phyloP scores from a whole-genome alignment of 139 green algal species.

The Ettlia oleoabundans region DNA sequence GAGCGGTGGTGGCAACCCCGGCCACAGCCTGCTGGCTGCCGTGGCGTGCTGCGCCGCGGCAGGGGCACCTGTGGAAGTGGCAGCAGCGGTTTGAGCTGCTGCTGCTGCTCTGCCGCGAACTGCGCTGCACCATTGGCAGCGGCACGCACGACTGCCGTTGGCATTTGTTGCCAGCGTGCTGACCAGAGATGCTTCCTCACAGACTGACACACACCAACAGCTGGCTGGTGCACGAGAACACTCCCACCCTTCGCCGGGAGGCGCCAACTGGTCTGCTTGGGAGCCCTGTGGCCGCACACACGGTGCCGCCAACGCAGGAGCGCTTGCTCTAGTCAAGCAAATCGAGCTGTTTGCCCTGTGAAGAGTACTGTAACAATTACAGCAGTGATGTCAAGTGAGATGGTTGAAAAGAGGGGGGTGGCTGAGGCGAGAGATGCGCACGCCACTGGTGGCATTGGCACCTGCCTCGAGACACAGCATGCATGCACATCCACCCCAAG shows the following conservation, averaged over 20 bases:
- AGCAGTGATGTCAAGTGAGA: too few relatives aligned
- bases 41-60: neutral
- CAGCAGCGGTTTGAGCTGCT: too few relatives aligned
- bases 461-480: too few relatives aligned
- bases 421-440: too few relatives aligned
- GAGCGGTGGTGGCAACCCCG: too few relatives aligned
- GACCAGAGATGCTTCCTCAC: conserved; percentile 1
- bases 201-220: conserved; percentile 34
- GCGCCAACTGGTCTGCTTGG: conserved; percentile 32
- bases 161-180: neutral
- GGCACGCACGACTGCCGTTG: neutral
- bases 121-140: neutral
- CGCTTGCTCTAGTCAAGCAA: conserved; percentile 37
- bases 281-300: conserved; percentile 35
- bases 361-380: conserved; percentile 14
- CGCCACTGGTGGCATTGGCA: too few relatives aligned
- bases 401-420: too few relatives aligned
- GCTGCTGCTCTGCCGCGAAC: neutral
- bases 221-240: conserved; percentile 24
- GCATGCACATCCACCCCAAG: too few relatives aligned
- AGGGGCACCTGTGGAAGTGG: too few relatives aligned
- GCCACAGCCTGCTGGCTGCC: neutral
- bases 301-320: conserved; percentile 26
- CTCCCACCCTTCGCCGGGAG: conserved; percentile 23
- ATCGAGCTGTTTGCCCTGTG: conserved; percentile 29